phyloP scores from a whole-genome alignment of 805 yeast genomes.

The Candida khao-thaluensis region DNA sequence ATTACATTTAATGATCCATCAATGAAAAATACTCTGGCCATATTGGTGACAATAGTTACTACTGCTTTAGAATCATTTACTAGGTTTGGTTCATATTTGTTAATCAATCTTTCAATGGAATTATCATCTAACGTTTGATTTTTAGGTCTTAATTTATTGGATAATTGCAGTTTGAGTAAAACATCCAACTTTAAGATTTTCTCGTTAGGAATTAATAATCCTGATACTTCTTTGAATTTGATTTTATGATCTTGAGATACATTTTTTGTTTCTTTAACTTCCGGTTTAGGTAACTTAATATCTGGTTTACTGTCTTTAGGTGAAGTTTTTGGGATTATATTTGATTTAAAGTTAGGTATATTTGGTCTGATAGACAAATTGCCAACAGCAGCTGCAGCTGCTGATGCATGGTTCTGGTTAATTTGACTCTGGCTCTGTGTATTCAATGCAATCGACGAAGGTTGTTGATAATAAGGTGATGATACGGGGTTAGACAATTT shows the following conservation, averaged over 20 bases:
- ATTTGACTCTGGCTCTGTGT: background rate
- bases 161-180: slow-evolving; percentile 36
- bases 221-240: slow-evolving; percentile 34
- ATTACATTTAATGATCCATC: slow-evolving; percentile 33
- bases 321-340: background rate
- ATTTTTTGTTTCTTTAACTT: background rate
- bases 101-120: slow-evolving; percentile 33
- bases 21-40: slow-evolving; percentile 41
- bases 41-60: slow-evolving; percentile 38
- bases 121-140: slow-evolving; percentile 27
- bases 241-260: slow-evolving; percentile 15
- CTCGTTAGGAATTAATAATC: slow-evolving; percentile 31
- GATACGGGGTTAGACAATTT: slow-evolving; percentile 5
- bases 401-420: slow-evolving; percentile 9
- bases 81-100: slow-evolving; percentile 20
- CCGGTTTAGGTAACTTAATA: background rate
- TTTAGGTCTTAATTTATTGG: slow-evolving; percentile 21
- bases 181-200: slow-evolving; percentile 42
- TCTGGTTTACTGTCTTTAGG: background rate
- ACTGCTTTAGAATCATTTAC: slow-evolving; percentile 27
- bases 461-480: slow-evolving; percentile 9
- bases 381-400: slow-evolving; percentile 13
- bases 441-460: background rate
- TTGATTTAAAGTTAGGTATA: background rate
- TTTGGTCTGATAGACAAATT: slow-evolving; percentile 7